phyloP scores from a whole-genome alignment of 2,329 filamentous ascomycete genomes.

The Cytospora piceae region DNA sequence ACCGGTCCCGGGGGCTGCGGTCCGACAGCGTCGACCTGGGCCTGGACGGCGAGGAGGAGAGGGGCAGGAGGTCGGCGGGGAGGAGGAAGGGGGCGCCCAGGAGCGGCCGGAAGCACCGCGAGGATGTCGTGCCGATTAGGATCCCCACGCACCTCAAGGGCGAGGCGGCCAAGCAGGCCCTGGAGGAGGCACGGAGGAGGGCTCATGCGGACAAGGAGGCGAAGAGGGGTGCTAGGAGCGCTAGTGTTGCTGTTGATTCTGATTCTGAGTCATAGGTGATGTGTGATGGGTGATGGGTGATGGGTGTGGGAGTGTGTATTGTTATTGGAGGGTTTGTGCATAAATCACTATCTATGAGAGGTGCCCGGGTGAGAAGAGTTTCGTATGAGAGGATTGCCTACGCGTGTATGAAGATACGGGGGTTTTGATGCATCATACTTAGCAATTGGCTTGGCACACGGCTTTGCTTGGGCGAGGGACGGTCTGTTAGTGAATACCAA shows the following conservation, averaged over 20 bases:
- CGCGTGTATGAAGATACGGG: not conserved
- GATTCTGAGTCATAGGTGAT: slow-evolving; percentile 16
- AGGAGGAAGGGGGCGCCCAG: not conserved
- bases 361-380: not conserved
- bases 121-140: slow-evolving; percentile 2
- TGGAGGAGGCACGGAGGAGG: not conserved
- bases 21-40: slow-evolving; percentile 7
- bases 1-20: not conserved
- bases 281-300: no score
- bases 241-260: slow-evolving; percentile 21
- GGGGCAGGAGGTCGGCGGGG: not conserved
- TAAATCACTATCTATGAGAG: no score
- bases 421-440: not conserved
- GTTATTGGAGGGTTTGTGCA: not conserved
- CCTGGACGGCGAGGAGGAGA: not conserved
- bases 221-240: slow-evolving; percentile 3
- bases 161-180: slow-evolving; percentile 15
- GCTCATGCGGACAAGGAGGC: not conserved
- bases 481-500: not conserved
- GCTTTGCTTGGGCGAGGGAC: not conserved
- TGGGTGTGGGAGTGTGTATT: not conserved
- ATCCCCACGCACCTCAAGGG: slow-evolving; percentile 25
- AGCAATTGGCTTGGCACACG: not conserved
- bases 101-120: not conserved
- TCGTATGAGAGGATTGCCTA: no score